These are phyloP conservation scores for Fusarium sacchari DNA, from an alignment of 2,329 filamentous ascomycete species.

Conservation along the genomic window DNA sequence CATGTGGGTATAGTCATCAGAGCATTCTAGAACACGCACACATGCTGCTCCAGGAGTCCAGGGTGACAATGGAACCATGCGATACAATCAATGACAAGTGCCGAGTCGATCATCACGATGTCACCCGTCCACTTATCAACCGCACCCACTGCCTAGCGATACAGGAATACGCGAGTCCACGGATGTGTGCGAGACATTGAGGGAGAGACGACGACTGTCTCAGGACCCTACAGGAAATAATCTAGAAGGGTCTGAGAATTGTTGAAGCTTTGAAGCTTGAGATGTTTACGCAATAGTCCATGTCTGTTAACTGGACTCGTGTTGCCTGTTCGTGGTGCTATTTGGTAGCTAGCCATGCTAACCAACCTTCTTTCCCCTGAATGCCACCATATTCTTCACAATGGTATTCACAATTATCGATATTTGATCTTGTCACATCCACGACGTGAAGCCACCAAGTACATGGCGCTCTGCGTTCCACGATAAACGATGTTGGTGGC, in stretches of 20 bases:
- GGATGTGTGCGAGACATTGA: neutral
- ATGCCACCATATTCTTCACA: neutral
- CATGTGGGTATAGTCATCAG: neutral
- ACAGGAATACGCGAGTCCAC: neutral
- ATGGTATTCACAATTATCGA: neutral
- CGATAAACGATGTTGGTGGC: neutral
- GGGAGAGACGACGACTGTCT: neutral
- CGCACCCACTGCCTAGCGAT: neutral
- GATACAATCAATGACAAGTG: neutral
- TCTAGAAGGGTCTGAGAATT: neutral
- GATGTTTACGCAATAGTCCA: neutral
- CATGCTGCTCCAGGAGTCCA: neutral
- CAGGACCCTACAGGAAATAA: neutral
- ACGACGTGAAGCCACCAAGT: slow-evolving; percentile 1
- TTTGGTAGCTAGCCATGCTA: neutral
- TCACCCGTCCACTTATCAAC: neutral
- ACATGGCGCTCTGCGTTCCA: neutral
- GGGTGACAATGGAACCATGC: neutral
- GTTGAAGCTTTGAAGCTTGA: neutral
- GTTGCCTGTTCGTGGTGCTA: neutral
- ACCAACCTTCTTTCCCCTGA: neutral
- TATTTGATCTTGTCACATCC: neutral
- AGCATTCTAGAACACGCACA: neutral
- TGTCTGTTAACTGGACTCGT: neutral
- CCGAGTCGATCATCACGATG: neutral